Evolutionary conservation across 768 basidiomycete species (phyloP).

Genomic region (Auricularia heimuer): DNA sequence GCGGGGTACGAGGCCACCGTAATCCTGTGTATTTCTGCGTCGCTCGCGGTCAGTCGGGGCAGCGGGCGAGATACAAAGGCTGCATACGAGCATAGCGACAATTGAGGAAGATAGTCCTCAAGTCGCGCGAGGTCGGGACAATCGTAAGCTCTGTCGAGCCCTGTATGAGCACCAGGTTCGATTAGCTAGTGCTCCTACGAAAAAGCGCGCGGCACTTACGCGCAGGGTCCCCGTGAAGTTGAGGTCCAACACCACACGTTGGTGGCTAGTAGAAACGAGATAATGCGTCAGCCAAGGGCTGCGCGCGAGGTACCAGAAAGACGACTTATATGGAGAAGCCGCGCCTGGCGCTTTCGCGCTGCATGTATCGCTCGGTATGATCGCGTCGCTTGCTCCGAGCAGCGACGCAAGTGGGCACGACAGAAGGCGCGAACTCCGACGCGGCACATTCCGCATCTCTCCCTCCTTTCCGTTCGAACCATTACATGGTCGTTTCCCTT

Average conservation of each 20-base stretch:
- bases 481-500: no score
- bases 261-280: slow-evolving; percentile 76
- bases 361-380: no score
- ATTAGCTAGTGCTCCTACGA: background rate
- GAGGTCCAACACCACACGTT: slow-evolving; percentile 90
- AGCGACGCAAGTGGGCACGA: no score
- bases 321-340: slow-evolving; percentile 84
- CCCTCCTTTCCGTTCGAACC: no score
- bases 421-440: no score
- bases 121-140: slow-evolving; percentile 64
- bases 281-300: slow-evolving; percentile 32
- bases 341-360: slow-evolving; percentile 18
- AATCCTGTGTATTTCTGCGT: slow-evolving; percentile 59
- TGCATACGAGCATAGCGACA: slow-evolving; percentile 77
- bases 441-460: no score
- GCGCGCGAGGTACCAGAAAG: slow-evolving; percentile 18
- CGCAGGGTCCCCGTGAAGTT: slow-evolving; percentile 83
- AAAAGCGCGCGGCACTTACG: slow-evolving; percentile 38
- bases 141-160: slow-evolving; percentile 92
- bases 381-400: no score
- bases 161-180: slow-evolving; percentile 27
- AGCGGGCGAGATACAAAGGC: slow-evolving; percentile 8
- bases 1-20: slow-evolving; percentile 62
- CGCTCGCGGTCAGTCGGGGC: slow-evolving; percentile 9
- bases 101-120: slow-evolving; percentile 80